Conservation (phyloP, 1,139 yeast genomes). For the Meyerozyma sp. region DNA sequence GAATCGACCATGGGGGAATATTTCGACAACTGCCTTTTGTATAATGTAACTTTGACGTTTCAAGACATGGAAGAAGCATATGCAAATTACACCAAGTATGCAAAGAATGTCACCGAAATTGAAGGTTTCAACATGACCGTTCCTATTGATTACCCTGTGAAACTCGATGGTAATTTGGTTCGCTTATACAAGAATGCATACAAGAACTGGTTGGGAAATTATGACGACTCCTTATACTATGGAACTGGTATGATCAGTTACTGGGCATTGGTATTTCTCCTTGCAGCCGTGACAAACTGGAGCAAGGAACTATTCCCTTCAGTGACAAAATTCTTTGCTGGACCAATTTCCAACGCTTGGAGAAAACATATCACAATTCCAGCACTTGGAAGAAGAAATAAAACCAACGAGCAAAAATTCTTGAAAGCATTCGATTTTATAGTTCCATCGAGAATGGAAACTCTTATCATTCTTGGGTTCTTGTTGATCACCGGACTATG, state of each 20-base stretch:
- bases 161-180: slow-evolving; percentile 11
- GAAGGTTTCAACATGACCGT: slow-evolving; percentile 16
- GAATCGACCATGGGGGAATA: not conserved
- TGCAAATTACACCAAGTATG: slow-evolving; percentile 12
- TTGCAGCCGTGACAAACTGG: slow-evolving; percentile 18
- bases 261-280: slow-evolving; percentile 16
- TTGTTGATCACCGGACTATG: slow-evolving; percentile 5
- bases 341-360: slow-evolving; percentile 18
- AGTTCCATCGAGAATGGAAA: slow-evolving; percentile 26
- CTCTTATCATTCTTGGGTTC: slow-evolving; percentile 16
- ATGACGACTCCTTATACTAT: slow-evolving; percentile 15
- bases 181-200: slow-evolving; percentile 13
- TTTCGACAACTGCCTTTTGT: slow-evolving; percentile 8
- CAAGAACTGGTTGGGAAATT: slow-evolving; percentile 27
- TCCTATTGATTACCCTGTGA: slow-evolving; percentile 19
- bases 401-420: slow-evolving; percentile 17
- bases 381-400: slow-evolving; percentile 21
- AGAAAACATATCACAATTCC: slow-evolving; percentile 29
- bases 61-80: slow-evolving; percentile 15
- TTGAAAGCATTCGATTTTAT: slow-evolving; percentile 17
- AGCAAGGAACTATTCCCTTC: slow-evolving; percentile 14
- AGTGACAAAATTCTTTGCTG: slow-evolving; percentile 15
- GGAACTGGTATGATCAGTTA: slow-evolving; percentile 15
- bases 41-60: slow-evolving; percentile 10
- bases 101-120: slow-evolving; percentile 16